Evolutionary conservation across 371 early-diverging fungal species (phyloP).

Genomic region (Coemansia sp.): DNA sequence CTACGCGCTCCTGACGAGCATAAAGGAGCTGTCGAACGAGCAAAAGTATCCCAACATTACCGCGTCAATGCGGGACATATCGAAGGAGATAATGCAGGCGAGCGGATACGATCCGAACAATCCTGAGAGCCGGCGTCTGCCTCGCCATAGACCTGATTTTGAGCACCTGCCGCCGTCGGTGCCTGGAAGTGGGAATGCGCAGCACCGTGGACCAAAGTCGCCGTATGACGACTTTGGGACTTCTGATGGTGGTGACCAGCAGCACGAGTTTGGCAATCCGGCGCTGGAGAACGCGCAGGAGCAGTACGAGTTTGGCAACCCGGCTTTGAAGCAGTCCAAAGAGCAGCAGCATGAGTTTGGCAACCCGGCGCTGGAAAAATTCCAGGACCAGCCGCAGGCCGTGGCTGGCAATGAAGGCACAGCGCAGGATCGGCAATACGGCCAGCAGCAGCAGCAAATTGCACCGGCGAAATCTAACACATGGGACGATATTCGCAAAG

Average conservation of each 20-base stretch:
- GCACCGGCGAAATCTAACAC: slow-evolving; percentile 1
- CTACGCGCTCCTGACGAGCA: background rate
- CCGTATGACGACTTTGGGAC: slow-evolving; percentile 1
- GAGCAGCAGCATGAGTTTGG: slow-evolving; percentile 22
- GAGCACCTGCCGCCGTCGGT: slow-evolving; percentile 21
- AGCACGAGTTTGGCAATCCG: too few relatives aligned
- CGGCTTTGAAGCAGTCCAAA: slow-evolving; percentile 1
- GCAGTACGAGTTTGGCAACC: slow-evolving; percentile 27
- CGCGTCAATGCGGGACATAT: slow-evolving; percentile 29
- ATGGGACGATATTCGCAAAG: slow-evolving; percentile 25
- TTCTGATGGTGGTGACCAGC: background rate
- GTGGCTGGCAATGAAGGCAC: background rate
- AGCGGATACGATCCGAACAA: slow-evolving; percentile 29
- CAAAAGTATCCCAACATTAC: slow-evolving; percentile 35
- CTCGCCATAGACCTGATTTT: slow-evolving; percentile 14
- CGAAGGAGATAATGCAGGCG: slow-evolving; percentile 26
- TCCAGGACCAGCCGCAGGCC: background rate
- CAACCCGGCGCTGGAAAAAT: slow-evolving; percentile 10
- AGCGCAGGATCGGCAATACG: background rate
- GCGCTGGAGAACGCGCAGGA: background rate
- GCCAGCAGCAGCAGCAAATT: background rate
- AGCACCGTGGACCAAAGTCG: background rate
- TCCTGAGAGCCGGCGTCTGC: slow-evolving; percentile 14
- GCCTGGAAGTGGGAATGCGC: slow-evolving; percentile 3
- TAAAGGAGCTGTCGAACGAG: slow-evolving; percentile 11